Conservation (phyloP, 805 yeast species). For the Candida michaelii region DNA sequence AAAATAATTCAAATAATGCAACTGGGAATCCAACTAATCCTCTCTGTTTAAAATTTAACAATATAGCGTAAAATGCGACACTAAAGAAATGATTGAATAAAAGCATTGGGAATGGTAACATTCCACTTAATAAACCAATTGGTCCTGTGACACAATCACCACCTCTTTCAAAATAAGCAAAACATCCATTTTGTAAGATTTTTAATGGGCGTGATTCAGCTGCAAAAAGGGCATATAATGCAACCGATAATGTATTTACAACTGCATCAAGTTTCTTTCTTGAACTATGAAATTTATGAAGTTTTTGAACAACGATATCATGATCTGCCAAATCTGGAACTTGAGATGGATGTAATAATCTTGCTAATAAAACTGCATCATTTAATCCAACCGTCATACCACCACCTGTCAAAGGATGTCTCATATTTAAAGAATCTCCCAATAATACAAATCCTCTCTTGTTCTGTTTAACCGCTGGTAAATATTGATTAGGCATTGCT, state of each 20-base stretch:
- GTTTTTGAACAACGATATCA: constrained; percentile 51
- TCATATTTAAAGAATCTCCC: constrained; percentile 95
- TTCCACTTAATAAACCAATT: constrained; percentile 78
- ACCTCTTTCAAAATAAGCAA: constrained; percentile 79
- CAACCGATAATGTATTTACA: constrained; percentile 85
- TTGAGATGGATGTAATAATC: constrained; percentile 54
- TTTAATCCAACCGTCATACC: constrained; percentile 98
- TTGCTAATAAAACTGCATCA: constrained; percentile 72
- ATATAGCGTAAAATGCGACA: constrained; percentile 84
- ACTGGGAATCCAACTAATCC: constrained; percentile 70
- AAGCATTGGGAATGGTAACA: constrained; percentile 69
- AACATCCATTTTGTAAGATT: constrained; percentile 84
- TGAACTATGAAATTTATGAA: constrained; percentile 69
- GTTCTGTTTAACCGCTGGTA: constrained; percentile 72
- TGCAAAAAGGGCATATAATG: constrained; percentile 85
- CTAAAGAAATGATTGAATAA: constrained; percentile 84
- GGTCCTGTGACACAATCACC: constrained; percentile 81
- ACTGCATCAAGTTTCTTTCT: constrained; percentile 82
- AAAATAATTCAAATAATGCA: constrained; percentile 68
- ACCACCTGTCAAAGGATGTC: constrained; percentile 98
- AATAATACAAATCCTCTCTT: constrained; percentile 72
- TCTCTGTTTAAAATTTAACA: constrained; percentile 60
- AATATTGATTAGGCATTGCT: constrained; percentile 91
- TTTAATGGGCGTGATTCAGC: constrained; percentile 69
- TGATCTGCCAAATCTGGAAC: constrained; percentile 60